Percentiles rank a stretch among this genome's conserved stretches.
Conservation (phyloP, 495 filamentous ascomycete genomes). For the Barbatosphaeria neglecta region DNA sequence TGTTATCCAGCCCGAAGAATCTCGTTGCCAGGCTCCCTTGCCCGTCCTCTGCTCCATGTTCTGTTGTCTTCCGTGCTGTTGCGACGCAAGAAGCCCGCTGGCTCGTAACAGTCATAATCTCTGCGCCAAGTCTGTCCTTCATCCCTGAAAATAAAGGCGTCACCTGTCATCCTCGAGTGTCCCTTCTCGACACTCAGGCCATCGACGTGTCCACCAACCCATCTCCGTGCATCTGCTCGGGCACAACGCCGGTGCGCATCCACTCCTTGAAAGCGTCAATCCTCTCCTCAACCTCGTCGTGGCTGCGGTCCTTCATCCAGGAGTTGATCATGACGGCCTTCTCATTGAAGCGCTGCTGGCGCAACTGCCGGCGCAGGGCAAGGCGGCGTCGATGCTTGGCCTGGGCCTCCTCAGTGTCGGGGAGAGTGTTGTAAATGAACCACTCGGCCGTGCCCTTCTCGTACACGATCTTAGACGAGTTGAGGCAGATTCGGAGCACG, state of each 20-base stretch:
- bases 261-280: conserved; percentile 51
- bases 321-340: conserved; percentile 61
- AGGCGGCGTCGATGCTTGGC: conserved; percentile 33
- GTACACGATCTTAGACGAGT: conserved; percentile 72
- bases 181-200: no score
- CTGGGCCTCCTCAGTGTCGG: conserved; percentile 15
- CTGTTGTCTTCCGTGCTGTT: no score
- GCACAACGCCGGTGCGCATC: conserved; percentile 25
- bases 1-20: no score
- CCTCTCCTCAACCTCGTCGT: conserved; percentile 57
- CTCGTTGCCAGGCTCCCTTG: no score
- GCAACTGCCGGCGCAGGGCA: conserved; percentile 40
- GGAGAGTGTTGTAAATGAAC: conserved; percentile 32
- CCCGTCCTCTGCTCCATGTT: no score
- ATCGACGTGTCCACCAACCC: background rate
- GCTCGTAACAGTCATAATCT: no score
- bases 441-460: conserved; percentile 50
- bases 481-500: conserved; percentile 65
- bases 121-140: no score
- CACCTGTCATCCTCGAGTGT: no score
- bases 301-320: conserved; percentile 63
- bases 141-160: no score
- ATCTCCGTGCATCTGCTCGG: conserved; percentile 5
- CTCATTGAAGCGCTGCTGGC: conserved; percentile 54
- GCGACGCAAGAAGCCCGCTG: no score